A percentile compares a stretch with the other conserved stretches of the same genome.
Evolutionary conservation across 2,329 filamentous ascomycete species (phyloP).

Genomic region (Westerdykella sp.): DNA sequence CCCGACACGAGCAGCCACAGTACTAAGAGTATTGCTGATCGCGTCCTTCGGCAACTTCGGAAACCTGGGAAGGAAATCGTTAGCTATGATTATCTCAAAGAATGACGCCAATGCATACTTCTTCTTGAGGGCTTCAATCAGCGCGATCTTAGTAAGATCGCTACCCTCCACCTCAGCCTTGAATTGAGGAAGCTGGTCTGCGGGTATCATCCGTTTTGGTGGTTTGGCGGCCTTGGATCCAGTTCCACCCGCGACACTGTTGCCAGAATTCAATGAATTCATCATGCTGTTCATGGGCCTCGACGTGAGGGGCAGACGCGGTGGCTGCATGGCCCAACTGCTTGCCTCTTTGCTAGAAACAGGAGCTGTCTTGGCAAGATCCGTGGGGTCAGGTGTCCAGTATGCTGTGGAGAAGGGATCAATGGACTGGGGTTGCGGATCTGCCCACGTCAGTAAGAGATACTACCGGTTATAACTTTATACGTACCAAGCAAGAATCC

Average conservation of each 20-base stretch:
- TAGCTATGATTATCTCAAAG: neutral
- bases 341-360: conserved; percentile 12
- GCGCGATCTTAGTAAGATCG: conserved; percentile 65
- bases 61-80: conserved; percentile 46
- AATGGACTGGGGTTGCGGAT: conserved; percentile 54
- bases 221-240: conserved; percentile 33
- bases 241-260: conserved; percentile 12
- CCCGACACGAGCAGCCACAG: conserved; percentile 58
- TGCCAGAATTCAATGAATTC: conserved; percentile 23
- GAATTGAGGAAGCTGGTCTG: conserved; percentile 59
- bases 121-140: conserved; percentile 70
- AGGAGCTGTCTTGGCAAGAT: conserved; percentile 6
- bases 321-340: conserved; percentile 34
- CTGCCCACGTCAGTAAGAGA: conserved; percentile 21
- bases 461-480: neutral
- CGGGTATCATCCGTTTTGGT: conserved; percentile 47
- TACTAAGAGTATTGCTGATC: conserved; percentile 64
- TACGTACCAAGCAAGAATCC: conserved; percentile 65
- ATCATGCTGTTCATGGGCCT: conserved; percentile 32
- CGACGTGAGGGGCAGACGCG: conserved; percentile 38
- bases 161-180: conserved; percentile 64
- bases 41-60: conserved; percentile 62
- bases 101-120: conserved; percentile 39
- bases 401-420: conserved; percentile 81
- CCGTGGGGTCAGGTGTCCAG: conserved; percentile 51